Base-by-base conservation (phyloP, 2,329 filamentous ascomycete genomes). In the Sporothrix schenckii region DNA sequence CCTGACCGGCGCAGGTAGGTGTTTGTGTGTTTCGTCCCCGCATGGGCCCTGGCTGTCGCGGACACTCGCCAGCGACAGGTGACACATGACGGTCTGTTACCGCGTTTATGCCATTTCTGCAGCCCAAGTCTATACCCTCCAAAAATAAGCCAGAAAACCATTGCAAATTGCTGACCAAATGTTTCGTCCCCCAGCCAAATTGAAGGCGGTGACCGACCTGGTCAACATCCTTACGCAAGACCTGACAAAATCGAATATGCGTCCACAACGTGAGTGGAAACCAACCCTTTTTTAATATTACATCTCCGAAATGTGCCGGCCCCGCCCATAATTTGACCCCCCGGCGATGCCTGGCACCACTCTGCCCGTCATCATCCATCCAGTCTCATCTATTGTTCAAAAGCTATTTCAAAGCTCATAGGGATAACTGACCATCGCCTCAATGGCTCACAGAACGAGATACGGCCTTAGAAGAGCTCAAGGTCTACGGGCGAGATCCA, bases 401-500 rank as follows among this genome's bases (percentile, higher is more conserved):
- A 24, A 49, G 27, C 61, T 50, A 24, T 16, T 30, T 16, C 61
- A n/a, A n/a, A n/a, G 41, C 41, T 27, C 14, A 14, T n/a, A 39
- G 30, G 34, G n/a, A 21, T 11, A 54, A 52, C 63, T 66, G 19
- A 66, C 47, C 27, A 13, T n/a, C 50, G n/a, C 34, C 34, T 14
- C 58, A n/a, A 50, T 56, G 21, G 61, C 53, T 24, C 4, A 11
- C 73, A 93, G 91, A 92, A 76, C 86, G 88, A 72, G 86, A 88
- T 75, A 80, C 84, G 11, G 82, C 83, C 14, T 79, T 91, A 4
- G 88, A 90, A 74, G 82, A 93, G 75, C 83, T 97, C 65, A 97
- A 97, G 80, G 83, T 94, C 44, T 87, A 92, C 76, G 91, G 93
- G 7, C 89, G 93, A 72, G 89, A 91, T 75, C 87, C 90, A 9